These are phyloP conservation scores for Onygenales sp. DNA, from an alignment of 2,329 filamentous ascomycete genomes.

Conservation along the genomic window DNA sequence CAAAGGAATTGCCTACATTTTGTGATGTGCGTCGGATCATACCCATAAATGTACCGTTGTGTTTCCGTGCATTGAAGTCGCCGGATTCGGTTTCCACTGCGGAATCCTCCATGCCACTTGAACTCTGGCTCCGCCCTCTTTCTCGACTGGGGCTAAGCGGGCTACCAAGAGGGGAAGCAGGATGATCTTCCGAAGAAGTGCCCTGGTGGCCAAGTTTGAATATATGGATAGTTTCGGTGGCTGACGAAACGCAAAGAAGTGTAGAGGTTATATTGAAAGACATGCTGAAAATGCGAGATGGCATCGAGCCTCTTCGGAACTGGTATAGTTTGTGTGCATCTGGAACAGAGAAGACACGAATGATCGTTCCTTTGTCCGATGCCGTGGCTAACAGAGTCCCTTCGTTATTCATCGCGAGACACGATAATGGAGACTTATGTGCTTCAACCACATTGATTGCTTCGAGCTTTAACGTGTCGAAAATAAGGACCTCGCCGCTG, in stretches of 20 bases:
- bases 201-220: constrained; percentile 60
- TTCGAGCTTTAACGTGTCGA: constrained; percentile 80
- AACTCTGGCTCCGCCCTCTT: constrained; percentile 18
- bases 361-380: constrained; percentile 95
- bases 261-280: constrained; percentile 94
- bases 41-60: constrained; percentile 73
- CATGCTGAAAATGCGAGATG: constrained; percentile 95
- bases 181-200: constrained; percentile 18
- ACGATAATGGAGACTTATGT: constrained; percentile 82
- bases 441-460: constrained; percentile 93
- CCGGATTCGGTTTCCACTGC: constrained; percentile 20
- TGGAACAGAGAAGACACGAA: constrained; percentile 88
- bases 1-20: constrained; percentile 80
- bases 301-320: constrained; percentile 90
- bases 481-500: constrained; percentile 85
- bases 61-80: constrained; percentile 33
- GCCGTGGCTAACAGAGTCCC: constrained; percentile 87
- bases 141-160: constrained; percentile 10
- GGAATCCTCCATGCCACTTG: constrained; percentile 22
- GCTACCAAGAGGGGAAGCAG: constrained; percentile 16
- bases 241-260: constrained; percentile 87
- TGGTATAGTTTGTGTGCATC: constrained; percentile 89
- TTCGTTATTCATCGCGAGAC: constrained; percentile 83
- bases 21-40: constrained; percentile 92
- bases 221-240: constrained; percentile 92